A percentile compares a stretch with the other conserved stretches of the same genome.
Evolutionary conservation across 441 rosid species (phyloP).

Genomic region (Iberis amara): DNA sequence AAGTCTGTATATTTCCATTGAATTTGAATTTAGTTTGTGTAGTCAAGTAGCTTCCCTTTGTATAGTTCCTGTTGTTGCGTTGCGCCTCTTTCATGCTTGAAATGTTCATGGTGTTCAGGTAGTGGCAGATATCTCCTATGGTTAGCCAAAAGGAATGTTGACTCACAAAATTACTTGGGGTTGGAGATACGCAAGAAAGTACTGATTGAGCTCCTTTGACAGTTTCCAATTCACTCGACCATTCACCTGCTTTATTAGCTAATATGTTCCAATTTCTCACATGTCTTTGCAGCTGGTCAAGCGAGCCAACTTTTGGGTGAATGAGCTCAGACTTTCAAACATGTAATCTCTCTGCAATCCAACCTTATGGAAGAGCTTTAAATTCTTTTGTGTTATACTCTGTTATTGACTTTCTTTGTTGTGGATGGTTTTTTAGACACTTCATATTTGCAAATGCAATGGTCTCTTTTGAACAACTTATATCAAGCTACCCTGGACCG

Average conservation of each 20-base stretch:
- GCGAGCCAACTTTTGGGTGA: slow-evolving; percentile 75
- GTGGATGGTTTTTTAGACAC: slow-evolving; percentile 45
- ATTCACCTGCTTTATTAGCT: slow-evolving; percentile 19
- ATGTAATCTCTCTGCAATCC: slow-evolving; percentile 37
- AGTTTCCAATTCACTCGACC: slow-evolving; percentile 28
- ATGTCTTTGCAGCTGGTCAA: slow-evolving; percentile 58
- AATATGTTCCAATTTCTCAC: slow-evolving; percentile 19
- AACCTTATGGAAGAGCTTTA: slow-evolving; percentile 10
- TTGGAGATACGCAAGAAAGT: slow-evolving; percentile 81
- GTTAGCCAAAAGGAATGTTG: slow-evolving; percentile 61
- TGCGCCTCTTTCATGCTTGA: background rate
- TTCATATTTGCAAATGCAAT: slow-evolving; percentile 79
- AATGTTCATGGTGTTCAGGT: slow-evolving; percentile 36
- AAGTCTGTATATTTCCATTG: no score
- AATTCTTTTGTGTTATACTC: background rate
- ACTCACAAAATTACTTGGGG: slow-evolving; percentile 69
- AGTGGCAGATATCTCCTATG: slow-evolving; percentile 89
- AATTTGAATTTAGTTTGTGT: background rate
- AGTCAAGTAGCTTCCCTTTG: background rate
- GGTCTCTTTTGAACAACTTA: slow-evolving; percentile 57
- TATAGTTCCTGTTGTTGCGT: background rate
- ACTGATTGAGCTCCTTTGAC: slow-evolving; percentile 35
- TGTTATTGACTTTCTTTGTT: slow-evolving; percentile 13
- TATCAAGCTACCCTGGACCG: slow-evolving; percentile 71
- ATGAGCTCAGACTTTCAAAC: slow-evolving; percentile 67